These are phyloP conservation scores for Pelargonium fulgidum DNA, from an alignment of 441 rosid genomes.

Conservation along the genomic window DNA sequence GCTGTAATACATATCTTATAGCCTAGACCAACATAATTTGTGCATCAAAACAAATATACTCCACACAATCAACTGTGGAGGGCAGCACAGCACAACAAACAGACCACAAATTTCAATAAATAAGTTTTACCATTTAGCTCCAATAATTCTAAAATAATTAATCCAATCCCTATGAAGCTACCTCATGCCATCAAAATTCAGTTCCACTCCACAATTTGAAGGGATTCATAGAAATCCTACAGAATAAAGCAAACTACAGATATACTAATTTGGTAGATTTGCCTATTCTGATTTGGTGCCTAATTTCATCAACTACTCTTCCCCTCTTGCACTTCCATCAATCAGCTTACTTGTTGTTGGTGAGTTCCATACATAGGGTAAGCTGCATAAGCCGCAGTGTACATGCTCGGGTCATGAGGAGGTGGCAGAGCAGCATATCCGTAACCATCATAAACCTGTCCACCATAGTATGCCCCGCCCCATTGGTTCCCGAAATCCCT, in stretches of 20 bases:
- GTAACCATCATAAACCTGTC: constrained; percentile 66
- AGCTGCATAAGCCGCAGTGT: constrained; percentile 58
- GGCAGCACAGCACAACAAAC: background rate
- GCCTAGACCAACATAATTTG: too few species aligned
- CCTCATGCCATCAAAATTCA: constrained; percentile 67
- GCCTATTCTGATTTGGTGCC: constrained; percentile 28
- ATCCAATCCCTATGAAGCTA: constrained; percentile 42
- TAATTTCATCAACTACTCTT: constrained; percentile 26
- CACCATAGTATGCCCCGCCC: constrained; percentile 63
- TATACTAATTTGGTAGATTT: constrained; percentile 23
- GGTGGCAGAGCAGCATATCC: constrained; percentile 55
- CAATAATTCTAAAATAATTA: constrained; percentile 35
- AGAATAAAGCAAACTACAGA: constrained; percentile 29
- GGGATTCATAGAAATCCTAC: constrained; percentile 37
- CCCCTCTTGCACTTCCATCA: constrained; percentile 15
- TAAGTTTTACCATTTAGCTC: constrained; percentile 23
- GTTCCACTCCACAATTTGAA: constrained; percentile 46
- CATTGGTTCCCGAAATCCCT: constrained; percentile 71
- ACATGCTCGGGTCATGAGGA: constrained; percentile 66
- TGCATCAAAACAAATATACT: too few species aligned
- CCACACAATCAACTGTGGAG: too few species aligned
- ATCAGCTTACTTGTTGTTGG: constrained; percentile 93
- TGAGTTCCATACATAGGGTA: constrained; percentile 75
- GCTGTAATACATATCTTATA: too few species aligned
- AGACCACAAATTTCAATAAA: constrained; percentile 30